A percentile compares a stretch with the other conserved stretches of the same genome.
phyloP scores from a whole-genome alignment of 495 filamentous ascomycete species.

The Penicillium robsamsonii region DNA sequence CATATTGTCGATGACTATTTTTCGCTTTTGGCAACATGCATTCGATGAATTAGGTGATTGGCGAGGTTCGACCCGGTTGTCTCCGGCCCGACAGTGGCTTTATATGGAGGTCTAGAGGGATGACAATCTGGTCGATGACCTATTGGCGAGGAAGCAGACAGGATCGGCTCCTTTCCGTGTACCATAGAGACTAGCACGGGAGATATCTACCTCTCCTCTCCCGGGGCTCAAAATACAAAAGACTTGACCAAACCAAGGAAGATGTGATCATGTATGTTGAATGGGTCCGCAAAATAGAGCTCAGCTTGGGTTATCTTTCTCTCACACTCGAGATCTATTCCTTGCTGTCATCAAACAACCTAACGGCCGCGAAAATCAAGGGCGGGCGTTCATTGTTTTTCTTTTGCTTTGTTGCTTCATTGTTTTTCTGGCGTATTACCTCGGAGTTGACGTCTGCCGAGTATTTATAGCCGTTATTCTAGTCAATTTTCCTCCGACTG shows the following conservation, averaged over 20 bases:
- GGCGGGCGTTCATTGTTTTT: neutral
- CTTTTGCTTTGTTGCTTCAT: too few species aligned
- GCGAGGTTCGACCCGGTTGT: neutral
- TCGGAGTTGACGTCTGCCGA: neutral
- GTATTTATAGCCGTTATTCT: neutral
- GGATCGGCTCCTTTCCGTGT: constrained; percentile 24
- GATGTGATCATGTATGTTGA: neutral
- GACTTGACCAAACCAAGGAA: neutral
- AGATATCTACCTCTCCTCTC: constrained; percentile 4
- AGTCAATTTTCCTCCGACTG: too few species aligned
- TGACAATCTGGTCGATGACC: constrained; percentile 3
- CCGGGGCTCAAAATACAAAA: constrained; percentile 21
- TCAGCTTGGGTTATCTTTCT: neutral
- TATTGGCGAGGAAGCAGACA: constrained; percentile 13
- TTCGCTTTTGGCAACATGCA: neutral
- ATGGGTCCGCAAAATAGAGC: neutral
- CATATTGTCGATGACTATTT: neutral
- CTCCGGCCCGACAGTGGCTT: neutral
- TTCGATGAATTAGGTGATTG: neutral
- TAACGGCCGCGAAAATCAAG: neutral
- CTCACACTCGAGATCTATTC: neutral
- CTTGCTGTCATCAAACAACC: neutral
- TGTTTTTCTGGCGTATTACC: neutral
- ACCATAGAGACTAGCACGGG: constrained; percentile 28
- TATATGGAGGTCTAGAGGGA: neutral